Base-by-base conservation (phyloP, 306 rosid species). In the Sphenostylis stenocarpa region DNA sequence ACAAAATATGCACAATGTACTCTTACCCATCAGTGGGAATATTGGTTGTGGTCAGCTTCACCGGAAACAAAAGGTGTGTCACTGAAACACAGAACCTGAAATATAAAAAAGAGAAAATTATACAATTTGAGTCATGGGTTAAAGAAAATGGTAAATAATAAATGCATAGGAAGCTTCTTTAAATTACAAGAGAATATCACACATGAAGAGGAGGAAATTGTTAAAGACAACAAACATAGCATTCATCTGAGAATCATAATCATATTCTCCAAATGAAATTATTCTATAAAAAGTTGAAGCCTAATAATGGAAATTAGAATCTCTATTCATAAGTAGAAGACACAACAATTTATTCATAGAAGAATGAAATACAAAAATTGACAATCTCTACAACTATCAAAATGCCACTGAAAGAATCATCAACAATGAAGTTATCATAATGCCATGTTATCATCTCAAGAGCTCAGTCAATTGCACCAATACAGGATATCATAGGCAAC, bases 21-120 rank as follows among this genome's bases (percentile, higher is more conserved):
- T 83, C 84, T 39, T 20, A 96, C 99, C 98, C 99, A 73, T 92
- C 99, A 31, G 90, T 77, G 34, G 96, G 88, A 77, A 84, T 63
- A 82, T 34, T 84, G 52, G 92, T 44, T 16, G 83, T 68, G 17
- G 56, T 74, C 86, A 92, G 85, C 91, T 86, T 92, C 83, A 89
- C 90, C 0, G 99, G 97, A 70, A 56, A 62, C 67, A 92, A 75
- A 80, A 93, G 97, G 81, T 87, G 93, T 5, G 71, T 74, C 28
- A 87, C 66, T 24, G 94, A 68, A 82, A 78, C 84, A 86, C 84
- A 88, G 82, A 91, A 96, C 64, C 99, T 96, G 97, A 31, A 86
- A 52, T 14, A 38, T 65, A 72, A 65, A 44, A 24, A 81, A 17
- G 31, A 65, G 19, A 11, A 21, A 36, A 39, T 49, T 39, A 72